Evolutionary conservation across 768 basidiomycete species (phyloP).

Genomic region (Pulveroboletus sp.): DNA sequence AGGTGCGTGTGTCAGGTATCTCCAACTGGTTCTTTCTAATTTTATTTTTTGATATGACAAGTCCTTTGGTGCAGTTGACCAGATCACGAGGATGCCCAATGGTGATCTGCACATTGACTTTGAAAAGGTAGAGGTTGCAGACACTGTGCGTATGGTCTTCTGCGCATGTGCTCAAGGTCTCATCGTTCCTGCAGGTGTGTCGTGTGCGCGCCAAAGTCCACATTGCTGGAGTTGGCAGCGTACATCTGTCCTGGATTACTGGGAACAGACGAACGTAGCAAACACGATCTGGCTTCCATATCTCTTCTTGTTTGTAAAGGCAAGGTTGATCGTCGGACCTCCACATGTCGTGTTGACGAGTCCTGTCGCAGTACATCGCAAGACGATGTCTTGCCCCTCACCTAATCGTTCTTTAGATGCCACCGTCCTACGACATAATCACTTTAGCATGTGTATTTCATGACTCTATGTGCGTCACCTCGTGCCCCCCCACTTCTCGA

Average conservation of each 20-base stretch:
- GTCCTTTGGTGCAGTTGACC: conserved; percentile 73
- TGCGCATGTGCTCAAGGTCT: neutral
- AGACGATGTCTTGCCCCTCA: conserved; percentile 22
- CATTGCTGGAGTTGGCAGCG: conserved; percentile 73
- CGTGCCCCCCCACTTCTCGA: neutral
- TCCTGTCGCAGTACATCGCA: conserved; percentile 21
- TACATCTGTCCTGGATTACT: conserved; percentile 68
- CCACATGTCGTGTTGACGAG: neutral
- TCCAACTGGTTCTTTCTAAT: neutral
- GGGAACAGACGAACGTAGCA: conserved; percentile 42
- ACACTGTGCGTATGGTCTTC: conserved; percentile 50
- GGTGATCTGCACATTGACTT: conserved; percentile 78
- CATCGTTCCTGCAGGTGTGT: conserved; percentile 51
- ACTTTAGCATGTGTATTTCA: conserved; percentile 25
- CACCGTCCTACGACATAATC: conserved; percentile 29
- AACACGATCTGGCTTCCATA: neutral
- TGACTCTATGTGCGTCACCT: conserved; percentile 20
- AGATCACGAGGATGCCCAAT: conserved; percentile 69
- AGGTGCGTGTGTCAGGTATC: conserved; percentile 39
- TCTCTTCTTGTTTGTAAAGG: conserved; percentile 24
- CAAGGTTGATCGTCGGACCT: neutral
- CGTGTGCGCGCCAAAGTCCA: conserved; percentile 71
- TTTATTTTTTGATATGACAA: conserved; percentile 23
- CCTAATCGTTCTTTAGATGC: conserved; percentile 22
- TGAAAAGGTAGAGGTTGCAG: conserved; percentile 69